Conservation (phyloP, 2,329 filamentous ascomycete genomes). For the Aspergillus glaucus region DNA sequence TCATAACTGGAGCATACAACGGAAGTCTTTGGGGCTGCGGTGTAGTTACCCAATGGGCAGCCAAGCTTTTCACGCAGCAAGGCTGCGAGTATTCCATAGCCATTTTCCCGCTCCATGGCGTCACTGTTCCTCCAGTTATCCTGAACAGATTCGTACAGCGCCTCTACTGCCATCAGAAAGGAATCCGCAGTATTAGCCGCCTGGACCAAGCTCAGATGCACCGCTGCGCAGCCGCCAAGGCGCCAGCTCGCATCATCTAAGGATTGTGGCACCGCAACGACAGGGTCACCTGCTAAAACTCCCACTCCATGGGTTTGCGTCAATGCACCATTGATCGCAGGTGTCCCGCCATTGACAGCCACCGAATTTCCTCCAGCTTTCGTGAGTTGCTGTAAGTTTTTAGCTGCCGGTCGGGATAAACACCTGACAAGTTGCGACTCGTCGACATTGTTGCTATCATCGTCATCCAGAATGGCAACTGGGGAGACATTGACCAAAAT, state of each 20-base stretch:
- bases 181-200: constrained; percentile 63
- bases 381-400: constrained; percentile 62
- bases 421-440: constrained; percentile 71
- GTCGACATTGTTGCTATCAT: constrained; percentile 64
- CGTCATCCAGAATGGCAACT: constrained; percentile 70
- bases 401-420: constrained; percentile 65
- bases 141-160: constrained; percentile 77
- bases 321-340: constrained; percentile 83
- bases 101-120: constrained; percentile 93
- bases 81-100: constrained; percentile 80
- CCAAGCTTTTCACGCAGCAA: constrained; percentile 74
- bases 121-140: constrained; percentile 97
- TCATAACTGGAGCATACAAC: constrained; percentile 31
- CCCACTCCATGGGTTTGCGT: constrained; percentile 73
- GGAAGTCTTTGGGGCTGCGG: constrained; percentile 39
- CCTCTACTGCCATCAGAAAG: constrained; percentile 70
- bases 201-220: constrained; percentile 79
- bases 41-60: constrained; percentile 19
- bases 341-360: constrained; percentile 80
- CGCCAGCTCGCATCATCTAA: constrained; percentile 91
- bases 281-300: constrained; percentile 73
- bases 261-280: constrained; percentile 72
- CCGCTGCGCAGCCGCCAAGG: constrained; percentile 80
- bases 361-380: constrained; percentile 69
- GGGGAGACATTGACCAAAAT: constrained; percentile 80